These are phyloP conservation scores for Mangifera indica DNA, from an alignment of 345 rosid genomes.

Conservation along the genomic window DNA sequence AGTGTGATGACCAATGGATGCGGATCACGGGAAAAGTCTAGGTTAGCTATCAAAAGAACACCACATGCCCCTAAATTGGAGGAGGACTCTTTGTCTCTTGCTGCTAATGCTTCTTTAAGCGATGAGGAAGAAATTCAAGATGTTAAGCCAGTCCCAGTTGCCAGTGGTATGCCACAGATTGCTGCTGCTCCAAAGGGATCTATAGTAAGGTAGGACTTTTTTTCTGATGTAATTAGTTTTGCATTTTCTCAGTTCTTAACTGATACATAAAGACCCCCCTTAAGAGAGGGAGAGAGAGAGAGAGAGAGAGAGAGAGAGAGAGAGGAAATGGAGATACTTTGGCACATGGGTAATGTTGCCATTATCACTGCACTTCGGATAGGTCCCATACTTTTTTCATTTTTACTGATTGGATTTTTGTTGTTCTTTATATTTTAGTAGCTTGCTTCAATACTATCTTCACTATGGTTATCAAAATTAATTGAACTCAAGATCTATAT, in stretches of 20 bases:
- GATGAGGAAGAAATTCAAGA: conserved; percentile 75
- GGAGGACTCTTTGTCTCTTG: conserved; percentile 43
- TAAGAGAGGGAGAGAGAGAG: no score
- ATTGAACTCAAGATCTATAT: conserved; percentile 6
- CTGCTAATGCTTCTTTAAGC: conserved; percentile 38
- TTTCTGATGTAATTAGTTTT: background rate
- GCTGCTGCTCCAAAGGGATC: conserved; percentile 58
- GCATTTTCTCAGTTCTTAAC: background rate
- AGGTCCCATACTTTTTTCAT: background rate
- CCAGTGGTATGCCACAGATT: conserved; percentile 41
- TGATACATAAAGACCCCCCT: background rate
- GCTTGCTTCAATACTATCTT: background rate
- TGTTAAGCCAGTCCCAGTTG: conserved; percentile 45
- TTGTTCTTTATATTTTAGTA: background rate
- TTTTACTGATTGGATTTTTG: background rate
- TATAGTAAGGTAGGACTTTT: conserved; percentile 59
- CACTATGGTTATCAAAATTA: background rate
- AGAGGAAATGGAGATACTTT: background rate
- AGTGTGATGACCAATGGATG: conserved; percentile 94
- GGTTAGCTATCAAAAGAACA: conserved; percentile 64
- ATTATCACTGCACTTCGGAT: background rate
- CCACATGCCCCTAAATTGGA: conserved; percentile 53
- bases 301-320: no score
- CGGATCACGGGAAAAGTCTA: conserved; percentile 82
- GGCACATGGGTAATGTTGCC: background rate